Conservation (phyloP, 2,329 filamentous ascomycete genomes). For the Fusarium sp. region DNA sequence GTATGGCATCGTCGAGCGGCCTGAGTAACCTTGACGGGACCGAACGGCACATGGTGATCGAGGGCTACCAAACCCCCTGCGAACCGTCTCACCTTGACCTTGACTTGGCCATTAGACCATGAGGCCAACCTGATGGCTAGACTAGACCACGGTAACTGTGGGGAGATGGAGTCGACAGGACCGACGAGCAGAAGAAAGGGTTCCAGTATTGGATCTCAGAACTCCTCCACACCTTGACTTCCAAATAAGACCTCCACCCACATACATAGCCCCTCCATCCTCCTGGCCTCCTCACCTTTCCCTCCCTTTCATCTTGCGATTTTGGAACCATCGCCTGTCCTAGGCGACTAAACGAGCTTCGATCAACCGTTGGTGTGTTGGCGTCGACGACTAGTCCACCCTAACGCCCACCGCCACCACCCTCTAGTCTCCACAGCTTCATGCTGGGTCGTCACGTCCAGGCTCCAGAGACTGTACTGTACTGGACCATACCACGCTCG, state of each 20-base stretch:
- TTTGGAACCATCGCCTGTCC: conserved; percentile 41
- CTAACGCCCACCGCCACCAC: conserved; percentile 45
- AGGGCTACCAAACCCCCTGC: conserved; percentile 26
- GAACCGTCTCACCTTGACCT: conserved; percentile 36
- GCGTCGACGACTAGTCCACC: conserved; percentile 44
- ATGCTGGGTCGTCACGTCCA: conserved; percentile 38
- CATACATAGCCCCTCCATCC: conserved; percentile 47
- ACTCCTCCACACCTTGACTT: conserved; percentile 42
- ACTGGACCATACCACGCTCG: conserved; percentile 23
- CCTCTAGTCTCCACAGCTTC: conserved; percentile 44
- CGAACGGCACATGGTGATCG: conserved; percentile 38
- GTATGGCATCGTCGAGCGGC: conserved; percentile 32
- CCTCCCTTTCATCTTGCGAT: conserved; percentile 41
- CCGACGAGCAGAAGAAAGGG: conserved; percentile 26
- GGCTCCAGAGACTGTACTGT: conserved; percentile 26
- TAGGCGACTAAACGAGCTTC: conserved; percentile 44
- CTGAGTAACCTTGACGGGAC: conserved; percentile 38
- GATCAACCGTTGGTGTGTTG: conserved; percentile 47
- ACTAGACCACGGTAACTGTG: conserved; percentile 41
- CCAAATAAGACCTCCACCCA: conserved; percentile 51
- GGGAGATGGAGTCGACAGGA: conserved; percentile 43
- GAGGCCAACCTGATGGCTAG: conserved; percentile 37
- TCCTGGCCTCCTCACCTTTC: conserved; percentile 44
- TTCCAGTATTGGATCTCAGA: conserved; percentile 42
- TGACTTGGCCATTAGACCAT: conserved; percentile 35